These are phyloP conservation scores for Setaria italica DNA, from an alignment of 202 grass and related monocot genomes.

Conservation along the genomic window DNA sequence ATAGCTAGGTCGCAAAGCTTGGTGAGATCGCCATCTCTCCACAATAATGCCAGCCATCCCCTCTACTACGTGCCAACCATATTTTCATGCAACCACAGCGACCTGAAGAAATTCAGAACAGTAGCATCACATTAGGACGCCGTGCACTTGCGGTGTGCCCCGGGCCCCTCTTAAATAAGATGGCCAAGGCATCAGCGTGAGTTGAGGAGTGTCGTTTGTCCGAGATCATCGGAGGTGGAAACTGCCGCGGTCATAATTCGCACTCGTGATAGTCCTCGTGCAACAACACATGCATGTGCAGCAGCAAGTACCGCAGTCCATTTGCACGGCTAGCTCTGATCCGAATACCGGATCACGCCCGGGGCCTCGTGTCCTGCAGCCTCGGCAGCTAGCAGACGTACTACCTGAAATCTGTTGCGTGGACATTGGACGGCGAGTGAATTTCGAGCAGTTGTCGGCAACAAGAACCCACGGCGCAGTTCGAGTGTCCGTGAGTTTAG, in stretches of 20 bases:
- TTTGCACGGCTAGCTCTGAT: too few relatives aligned
- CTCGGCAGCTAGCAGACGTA: slow-evolving; percentile 1
- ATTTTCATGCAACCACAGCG: slow-evolving; percentile 24
- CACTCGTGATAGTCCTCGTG: too few relatives aligned
- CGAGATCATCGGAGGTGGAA: too few relatives aligned
- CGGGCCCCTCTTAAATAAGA: not conserved
- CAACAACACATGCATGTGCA: too few relatives aligned
- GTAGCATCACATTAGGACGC: not conserved
- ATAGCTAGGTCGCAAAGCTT: not conserved
- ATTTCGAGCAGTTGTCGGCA: not conserved
- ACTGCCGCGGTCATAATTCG: too few relatives aligned
- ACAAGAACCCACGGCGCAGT: too few relatives aligned
- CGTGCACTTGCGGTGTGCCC: not conserved
- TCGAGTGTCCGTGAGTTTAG: too few relatives aligned
- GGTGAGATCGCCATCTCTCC: not conserved
- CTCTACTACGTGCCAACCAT: not conserved
- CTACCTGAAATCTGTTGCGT: not conserved
- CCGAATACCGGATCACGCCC: not conserved
- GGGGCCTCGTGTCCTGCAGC: not conserved
- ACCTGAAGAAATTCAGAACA: not conserved
- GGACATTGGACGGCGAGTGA: not conserved
- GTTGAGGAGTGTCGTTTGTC: too few relatives aligned
- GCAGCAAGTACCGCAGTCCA: too few relatives aligned
- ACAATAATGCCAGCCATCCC: not conserved
- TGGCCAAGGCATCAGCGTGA: too few relatives aligned